Evolutionary conservation across 371 early-diverging fungal species (phyloP).

Genomic region (Encephalitozoon intestinalis): DNA sequence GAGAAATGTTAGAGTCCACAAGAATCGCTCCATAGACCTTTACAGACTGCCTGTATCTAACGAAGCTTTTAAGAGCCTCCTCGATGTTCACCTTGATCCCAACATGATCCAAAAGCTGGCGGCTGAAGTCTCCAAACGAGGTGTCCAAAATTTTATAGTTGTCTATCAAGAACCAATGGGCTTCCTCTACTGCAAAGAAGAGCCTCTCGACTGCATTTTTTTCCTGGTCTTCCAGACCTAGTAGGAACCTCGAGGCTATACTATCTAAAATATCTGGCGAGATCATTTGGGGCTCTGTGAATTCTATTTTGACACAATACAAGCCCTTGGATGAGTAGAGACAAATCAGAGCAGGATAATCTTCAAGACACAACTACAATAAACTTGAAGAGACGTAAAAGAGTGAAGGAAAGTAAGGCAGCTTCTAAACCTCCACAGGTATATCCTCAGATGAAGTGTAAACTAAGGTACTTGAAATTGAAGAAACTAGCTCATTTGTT

Average conservation of each 20-base stretch:
- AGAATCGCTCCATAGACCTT: conserved; percentile 98
- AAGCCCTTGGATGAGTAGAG: conserved; percentile 30
- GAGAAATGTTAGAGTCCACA: conserved; percentile 71
- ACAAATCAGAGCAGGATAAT: conserved; percentile 8
- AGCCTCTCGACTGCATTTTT: conserved; percentile 76
- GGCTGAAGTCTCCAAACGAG: conserved; percentile 57
- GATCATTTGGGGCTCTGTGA: conserved; percentile 25
- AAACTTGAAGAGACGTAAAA: conserved; percentile 40
- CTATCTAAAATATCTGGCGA: conserved; percentile 50
- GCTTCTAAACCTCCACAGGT: conserved; percentile 35
- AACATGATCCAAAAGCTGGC: conserved; percentile 44
- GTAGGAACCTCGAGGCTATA: conserved; percentile 70
- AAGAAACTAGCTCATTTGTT: conserved; percentile 54
- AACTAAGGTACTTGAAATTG: conserved; percentile 51
- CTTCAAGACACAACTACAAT: conserved; percentile 36
- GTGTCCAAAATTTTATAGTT: conserved; percentile 72
- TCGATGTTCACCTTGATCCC: conserved; percentile 64
- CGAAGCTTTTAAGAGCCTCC: conserved; percentile 75
- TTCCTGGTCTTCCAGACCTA: conserved; percentile 84
- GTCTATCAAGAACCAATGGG: conserved; percentile 98
- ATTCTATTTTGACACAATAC: not conserved
- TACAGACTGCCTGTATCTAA: conserved; percentile 84
- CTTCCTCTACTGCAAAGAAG: conserved; percentile 95
- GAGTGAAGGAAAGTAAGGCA: conserved; percentile 43
- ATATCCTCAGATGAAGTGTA: conserved; percentile 53